Conservation (phyloP, 1,284 basidiomycete genomes). For the Ganoderma leucocontextum region DNA sequence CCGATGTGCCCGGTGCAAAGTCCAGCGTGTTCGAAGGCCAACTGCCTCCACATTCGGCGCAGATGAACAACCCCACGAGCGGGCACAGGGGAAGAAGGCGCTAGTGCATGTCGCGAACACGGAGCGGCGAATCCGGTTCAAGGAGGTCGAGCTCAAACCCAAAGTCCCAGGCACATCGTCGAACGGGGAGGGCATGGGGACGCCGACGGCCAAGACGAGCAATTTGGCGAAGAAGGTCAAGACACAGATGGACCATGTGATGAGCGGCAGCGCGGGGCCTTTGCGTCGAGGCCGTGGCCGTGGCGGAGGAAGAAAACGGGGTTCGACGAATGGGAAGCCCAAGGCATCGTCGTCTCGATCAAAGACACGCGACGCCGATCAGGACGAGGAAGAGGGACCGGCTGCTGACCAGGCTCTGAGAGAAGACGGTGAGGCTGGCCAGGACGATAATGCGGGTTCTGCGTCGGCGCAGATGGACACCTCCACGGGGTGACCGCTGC, state of each 20-base stretch:
- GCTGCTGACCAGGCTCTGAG: not conserved
- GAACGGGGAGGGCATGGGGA: constrained; percentile 4
- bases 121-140: constrained; percentile 70
- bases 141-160: constrained; percentile 61
- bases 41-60: not conserved
- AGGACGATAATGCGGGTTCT: constrained; percentile 12
- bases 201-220: constrained; percentile 21
- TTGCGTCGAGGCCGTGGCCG: constrained; percentile 26
- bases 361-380: constrained; percentile 12
- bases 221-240: constrained; percentile 29
- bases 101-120: constrained; percentile 63
- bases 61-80: constrained; percentile 29
- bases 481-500: constrained; percentile 15
- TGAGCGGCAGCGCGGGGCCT: constrained; percentile 26
- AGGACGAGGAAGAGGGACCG: not conserved
- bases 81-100: constrained; percentile 55
- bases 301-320: constrained; percentile 27
- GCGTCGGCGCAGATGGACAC: constrained; percentile 24
- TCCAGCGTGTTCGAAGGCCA: not conserved
- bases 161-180: constrained; percentile 40
- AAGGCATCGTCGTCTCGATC: constrained; percentile 4
- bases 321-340: constrained; percentile 14
- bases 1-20: not conserved
- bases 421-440: not conserved
- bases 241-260: constrained; percentile 30